Evolutionary conservation across 768 basidiomycete species (phyloP).

Genomic region (Amanita fuliginea): DNA sequence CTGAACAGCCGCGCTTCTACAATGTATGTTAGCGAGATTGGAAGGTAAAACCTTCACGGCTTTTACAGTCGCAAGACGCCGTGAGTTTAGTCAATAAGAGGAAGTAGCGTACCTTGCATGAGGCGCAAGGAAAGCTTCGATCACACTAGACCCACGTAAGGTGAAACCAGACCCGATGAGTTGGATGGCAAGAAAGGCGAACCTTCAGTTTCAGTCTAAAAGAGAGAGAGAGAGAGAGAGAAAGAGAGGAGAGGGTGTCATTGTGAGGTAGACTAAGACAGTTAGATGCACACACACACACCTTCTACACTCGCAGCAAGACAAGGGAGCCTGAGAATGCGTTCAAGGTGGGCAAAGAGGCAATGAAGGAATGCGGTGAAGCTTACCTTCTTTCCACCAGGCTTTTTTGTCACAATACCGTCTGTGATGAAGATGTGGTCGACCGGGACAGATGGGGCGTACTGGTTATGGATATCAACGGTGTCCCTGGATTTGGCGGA

Average conservation of each 20-base stretch:
- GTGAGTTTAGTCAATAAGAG: background rate
- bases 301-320: slow-evolving; percentile 56
- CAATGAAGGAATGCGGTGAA: background rate
- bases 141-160: slow-evolving; percentile 27
- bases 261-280: background rate
- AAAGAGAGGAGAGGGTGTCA: background rate
- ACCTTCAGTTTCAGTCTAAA: slow-evolving; percentile 50
- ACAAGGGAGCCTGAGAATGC: slow-evolving; percentile 34
- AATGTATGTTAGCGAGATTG: slow-evolving; percentile 6
- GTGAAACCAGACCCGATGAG: slow-evolving; percentile 8
- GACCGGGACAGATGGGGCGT: slow-evolving; percentile 17
- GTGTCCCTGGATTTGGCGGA: background rate
- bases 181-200: slow-evolving; percentile 6
- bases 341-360: background rate
- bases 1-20: slow-evolving; percentile 53
- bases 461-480: background rate
- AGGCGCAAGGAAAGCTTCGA: slow-evolving; percentile 39
- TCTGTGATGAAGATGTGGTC: slow-evolving; percentile 45
- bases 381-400: slow-evolving; percentile 36
- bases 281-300: too few species aligned
- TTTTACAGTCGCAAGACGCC: background rate
- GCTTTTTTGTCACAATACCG: slow-evolving; percentile 31
- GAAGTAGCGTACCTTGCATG: slow-evolving; percentile 21
- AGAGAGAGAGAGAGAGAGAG: background rate
- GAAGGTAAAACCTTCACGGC: background rate